A percentile compares a stretch with the other conserved stretches of the same genome.
Evolutionary conservation across 768 basidiomycete genomes (phyloP).

Genomic region (Collybia nuda): DNA sequence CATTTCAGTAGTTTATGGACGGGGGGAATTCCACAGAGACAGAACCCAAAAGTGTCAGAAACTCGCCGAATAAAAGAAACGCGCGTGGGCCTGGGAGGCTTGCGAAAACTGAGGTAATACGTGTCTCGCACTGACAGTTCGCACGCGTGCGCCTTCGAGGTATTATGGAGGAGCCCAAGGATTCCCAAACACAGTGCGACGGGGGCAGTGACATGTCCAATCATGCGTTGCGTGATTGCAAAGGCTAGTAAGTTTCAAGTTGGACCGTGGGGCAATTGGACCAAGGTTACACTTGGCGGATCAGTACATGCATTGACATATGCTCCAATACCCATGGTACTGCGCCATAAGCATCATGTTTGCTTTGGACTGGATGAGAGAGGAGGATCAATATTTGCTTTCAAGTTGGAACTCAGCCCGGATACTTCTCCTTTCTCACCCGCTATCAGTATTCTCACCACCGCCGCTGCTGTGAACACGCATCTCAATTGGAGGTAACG

Average conservation of each 20-base stretch:
- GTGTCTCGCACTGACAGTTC: too few species aligned
- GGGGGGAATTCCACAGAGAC: not conserved
- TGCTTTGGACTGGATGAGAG: not conserved
- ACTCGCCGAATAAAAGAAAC: too few species aligned
- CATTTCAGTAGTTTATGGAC: conserved; percentile 19
- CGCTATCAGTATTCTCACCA: conserved; percentile 7
- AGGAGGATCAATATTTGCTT: not conserved
- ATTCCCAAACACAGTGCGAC: conserved; percentile 3
- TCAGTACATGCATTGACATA: not conserved
- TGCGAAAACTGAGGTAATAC: too few species aligned
- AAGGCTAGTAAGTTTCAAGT: conserved; percentile 1
- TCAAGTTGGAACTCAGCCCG: not conserved
- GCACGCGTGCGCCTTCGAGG: too few species aligned
- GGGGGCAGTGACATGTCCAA: conserved; percentile 8
- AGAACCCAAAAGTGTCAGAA: too few species aligned
- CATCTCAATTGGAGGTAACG: not conserved
- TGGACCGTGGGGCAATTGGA: conserved; percentile 1
- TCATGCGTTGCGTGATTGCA: conserved; percentile 15
- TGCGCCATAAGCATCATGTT: not conserved
- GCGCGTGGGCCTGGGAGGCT: too few species aligned
- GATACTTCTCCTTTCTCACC: conserved; percentile 9
- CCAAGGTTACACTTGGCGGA: conserved; percentile 2
- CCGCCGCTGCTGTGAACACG: conserved; percentile 10
- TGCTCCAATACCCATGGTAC: conserved; percentile 1
- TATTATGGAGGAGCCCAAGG: not conserved